A percentile compares a stretch with the other conserved stretches of the same genome.
Conservation (phyloP, 2,329 filamentous ascomycete species). For the Fusarium fujikuroi region DNA sequence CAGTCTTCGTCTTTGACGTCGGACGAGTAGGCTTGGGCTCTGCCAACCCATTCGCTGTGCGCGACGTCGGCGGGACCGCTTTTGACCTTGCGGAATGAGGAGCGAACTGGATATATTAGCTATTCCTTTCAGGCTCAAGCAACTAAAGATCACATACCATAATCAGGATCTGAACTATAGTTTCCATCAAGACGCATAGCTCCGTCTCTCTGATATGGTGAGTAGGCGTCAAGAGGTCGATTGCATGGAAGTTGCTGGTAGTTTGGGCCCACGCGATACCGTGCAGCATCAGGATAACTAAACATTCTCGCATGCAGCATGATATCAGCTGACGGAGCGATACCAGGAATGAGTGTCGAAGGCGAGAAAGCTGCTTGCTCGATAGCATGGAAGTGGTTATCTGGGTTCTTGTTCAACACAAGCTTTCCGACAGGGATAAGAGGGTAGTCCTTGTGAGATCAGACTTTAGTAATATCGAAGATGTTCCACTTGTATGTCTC, state of each 20-base stretch:
- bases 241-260: constrained; percentile 59
- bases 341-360: constrained; percentile 60
- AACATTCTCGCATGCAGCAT: constrained; percentile 61
- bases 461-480: constrained; percentile 10
- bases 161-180: background rate
- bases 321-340: constrained; percentile 59
- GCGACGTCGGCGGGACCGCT: background rate
- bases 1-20: background rate
- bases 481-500: constrained; percentile 12
- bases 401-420: background rate
- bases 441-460: background rate
- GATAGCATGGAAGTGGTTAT: constrained; percentile 61
- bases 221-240: background rate
- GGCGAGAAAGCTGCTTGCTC: constrained; percentile 64
- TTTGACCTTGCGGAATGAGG: background rate
- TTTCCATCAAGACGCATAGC: background rate
- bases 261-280: constrained; percentile 64
- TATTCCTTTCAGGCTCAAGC: fast-evolving
- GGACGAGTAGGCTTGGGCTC: background rate
- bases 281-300: constrained; percentile 61
- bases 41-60: constrained; percentile 2
- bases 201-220: background rate
- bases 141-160: background rate
- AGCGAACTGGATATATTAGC: background rate
- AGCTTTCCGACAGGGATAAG: background rate